Conservation (phyloP, 768 basidiomycete species). For the Boletus rubescentipes region DNA sequence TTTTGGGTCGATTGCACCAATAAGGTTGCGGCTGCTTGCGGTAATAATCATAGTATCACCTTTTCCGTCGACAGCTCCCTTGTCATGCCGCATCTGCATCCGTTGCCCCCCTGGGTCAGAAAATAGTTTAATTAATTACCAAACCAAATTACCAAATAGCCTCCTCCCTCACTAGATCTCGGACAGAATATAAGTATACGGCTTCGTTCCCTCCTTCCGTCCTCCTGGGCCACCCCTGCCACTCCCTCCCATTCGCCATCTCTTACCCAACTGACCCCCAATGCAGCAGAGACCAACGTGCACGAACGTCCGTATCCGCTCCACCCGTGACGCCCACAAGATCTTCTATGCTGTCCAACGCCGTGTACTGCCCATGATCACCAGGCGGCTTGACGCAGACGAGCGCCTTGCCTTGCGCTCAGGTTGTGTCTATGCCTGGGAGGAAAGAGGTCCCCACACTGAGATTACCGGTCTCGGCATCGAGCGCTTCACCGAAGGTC, state of each 20-base stretch:
- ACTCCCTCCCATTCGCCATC: conserved; percentile 13
- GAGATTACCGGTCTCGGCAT: conserved; percentile 80
- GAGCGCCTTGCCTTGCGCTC: conserved; percentile 58
- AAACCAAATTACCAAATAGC: conserved; percentile 33
- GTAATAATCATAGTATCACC: conserved; percentile 27
- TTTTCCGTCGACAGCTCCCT: conserved; percentile 26
- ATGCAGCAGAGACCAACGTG: conserved; percentile 73
- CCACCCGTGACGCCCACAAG: conserved; percentile 74
- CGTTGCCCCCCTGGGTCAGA: conserved; percentile 21
- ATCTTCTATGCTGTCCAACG: conserved; percentile 73
- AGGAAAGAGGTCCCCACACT: conserved; percentile 69
- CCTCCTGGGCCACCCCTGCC: conserved; percentile 2
- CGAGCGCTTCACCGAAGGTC: conserved; percentile 83
- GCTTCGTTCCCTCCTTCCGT: conserved; percentile 19
- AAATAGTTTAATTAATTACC: conserved; percentile 41
- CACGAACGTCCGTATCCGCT: conserved; percentile 70
- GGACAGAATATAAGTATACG: conserved; percentile 34
- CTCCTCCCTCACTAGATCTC: conserved; percentile 31
- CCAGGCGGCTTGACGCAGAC: conserved; percentile 73
- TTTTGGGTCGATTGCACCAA: conserved; percentile 40
- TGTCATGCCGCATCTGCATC: conserved; percentile 12
- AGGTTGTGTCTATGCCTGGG: conserved; percentile 59
- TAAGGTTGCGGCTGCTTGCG: conserved; percentile 33
- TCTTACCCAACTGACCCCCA: conserved; percentile 2
- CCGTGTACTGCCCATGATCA: conserved; percentile 67